phyloP scores from a whole-genome alignment of 2,329 filamentous ascomycete species.

The Ceratocystis alfenasii region DNA sequence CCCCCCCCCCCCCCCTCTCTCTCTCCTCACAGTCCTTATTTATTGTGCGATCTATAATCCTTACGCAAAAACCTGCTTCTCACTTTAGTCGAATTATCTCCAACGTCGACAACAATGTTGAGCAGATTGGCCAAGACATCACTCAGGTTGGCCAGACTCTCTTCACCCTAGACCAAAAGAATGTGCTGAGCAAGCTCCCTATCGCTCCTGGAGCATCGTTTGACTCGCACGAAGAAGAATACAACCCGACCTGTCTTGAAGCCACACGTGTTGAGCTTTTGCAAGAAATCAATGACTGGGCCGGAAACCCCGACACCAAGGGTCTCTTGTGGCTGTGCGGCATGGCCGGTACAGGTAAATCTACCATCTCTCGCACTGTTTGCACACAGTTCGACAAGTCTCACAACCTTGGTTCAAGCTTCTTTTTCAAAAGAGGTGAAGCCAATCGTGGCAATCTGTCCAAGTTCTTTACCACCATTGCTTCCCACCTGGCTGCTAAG shows the following conservation, averaged over 20 bases:
- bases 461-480: constrained; percentile 34
- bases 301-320: constrained; percentile 23
- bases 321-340: constrained; percentile 32
- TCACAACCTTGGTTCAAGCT: constrained; percentile 29
- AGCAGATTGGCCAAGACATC: neutral
- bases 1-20: neutral
- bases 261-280: constrained; percentile 30
- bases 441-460: constrained; percentile 30
- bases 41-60: neutral
- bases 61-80: neutral
- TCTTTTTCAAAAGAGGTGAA: constrained; percentile 37
- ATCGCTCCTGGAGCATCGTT: constrained; percentile 27
- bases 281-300: constrained; percentile 28
- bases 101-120: neutral
- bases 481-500: constrained; percentile 27
- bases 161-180: neutral
- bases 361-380: constrained; percentile 29
- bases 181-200: neutral
- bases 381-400: constrained; percentile 24
- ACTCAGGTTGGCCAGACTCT: neutral
- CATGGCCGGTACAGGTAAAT: constrained; percentile 33
- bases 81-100: neutral
- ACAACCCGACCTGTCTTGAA: constrained; percentile 28
- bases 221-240: constrained; percentile 30
- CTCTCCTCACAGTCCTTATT: neutral